Evolutionary conservation across 164 flowering plant genomes (phyloP), one percentile per base, ranked within the genome.

Genomic region (Santalum album): DNA sequence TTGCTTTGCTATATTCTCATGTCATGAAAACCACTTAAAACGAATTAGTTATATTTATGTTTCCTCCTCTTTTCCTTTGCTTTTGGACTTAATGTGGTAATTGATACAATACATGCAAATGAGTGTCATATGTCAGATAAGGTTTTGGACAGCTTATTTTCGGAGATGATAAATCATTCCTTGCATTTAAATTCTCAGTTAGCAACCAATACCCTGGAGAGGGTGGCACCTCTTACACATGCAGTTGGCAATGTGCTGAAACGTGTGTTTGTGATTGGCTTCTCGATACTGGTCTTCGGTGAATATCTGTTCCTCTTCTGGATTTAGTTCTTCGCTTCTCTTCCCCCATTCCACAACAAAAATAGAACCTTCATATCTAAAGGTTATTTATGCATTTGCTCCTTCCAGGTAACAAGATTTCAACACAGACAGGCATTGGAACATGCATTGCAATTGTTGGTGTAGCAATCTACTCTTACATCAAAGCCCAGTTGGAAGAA

Each of bases 221-320:
- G 96, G 69, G 98, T 91, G 53, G 98, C 98, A 36, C 98, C 98
- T 44, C 90, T 91, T 18, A 91, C 96, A 0, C 98, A 91, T 57
- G 98, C 98, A 7, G 96, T 91, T 63, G 98, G 96, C 45, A 86
- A 91, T 55, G 98, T 91, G 65, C 69, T 91, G 83, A 88, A 91
- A 66, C 95, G 96, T 59, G 98, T 88, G 38, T 86, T 91, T 57
- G 98, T 91, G 65, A 91, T 91, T 51, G 98, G 98, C 32, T 88
- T 91, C 81, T 81, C 96, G 12, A 91, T 91, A 60, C 2, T 91
- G 7, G 50, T 76, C 69, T 91, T 91, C 24, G 98, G 96, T 91
- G 72, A 69, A 61, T 52, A 4, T 21, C 15, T 4, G 6, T 11
- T 12, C 15, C 42, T 24, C 29, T 52, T 55, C 49, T 23, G 39